phyloP scores from a whole-genome alignment of 257 asterid genomes.

The Cordia subcordata region DNA sequence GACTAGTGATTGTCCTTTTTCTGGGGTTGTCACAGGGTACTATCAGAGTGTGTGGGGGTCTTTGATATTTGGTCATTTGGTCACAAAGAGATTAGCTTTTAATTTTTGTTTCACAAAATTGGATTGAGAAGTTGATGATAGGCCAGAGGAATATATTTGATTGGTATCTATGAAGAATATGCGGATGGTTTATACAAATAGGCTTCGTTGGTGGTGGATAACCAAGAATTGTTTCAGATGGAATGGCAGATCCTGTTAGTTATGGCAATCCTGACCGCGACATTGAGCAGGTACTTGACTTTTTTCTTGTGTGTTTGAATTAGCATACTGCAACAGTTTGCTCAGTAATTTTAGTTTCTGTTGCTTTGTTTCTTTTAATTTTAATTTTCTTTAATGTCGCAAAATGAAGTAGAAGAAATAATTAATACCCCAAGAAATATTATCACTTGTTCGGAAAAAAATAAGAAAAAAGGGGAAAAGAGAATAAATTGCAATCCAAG shows the following conservation, averaged over 20 bases:
- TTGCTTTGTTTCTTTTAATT: no score
- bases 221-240: conserved; percentile 78
- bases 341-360: no score
- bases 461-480: no score
- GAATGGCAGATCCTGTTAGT: conserved; percentile 99
- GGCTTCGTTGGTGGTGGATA: conserved; percentile 48
- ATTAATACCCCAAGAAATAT: no score
- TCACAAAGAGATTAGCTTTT: no score
- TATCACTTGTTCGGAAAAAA: no score
- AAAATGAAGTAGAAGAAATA: no score
- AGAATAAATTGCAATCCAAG: no score
- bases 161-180: conserved; percentile 60
- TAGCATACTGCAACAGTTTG: neutral
- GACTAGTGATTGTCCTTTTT: neutral
- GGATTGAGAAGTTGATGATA: conserved; percentile 49
- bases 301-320: neutral
- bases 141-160: conserved; percentile 36
- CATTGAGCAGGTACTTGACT: conserved; percentile 55
- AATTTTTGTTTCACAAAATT: conserved; percentile 2
- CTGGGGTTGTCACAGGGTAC: conserved; percentile 5
- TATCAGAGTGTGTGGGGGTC: neutral
- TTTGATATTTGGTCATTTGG: conserved; percentile 16
- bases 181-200: conserved; percentile 46
- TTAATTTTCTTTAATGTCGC: no score
- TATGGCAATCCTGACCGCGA: conserved; percentile 74